phyloP scores from a whole-genome alignment of 73 alveolate genomes.

The Breviolum minutum region DNA sequence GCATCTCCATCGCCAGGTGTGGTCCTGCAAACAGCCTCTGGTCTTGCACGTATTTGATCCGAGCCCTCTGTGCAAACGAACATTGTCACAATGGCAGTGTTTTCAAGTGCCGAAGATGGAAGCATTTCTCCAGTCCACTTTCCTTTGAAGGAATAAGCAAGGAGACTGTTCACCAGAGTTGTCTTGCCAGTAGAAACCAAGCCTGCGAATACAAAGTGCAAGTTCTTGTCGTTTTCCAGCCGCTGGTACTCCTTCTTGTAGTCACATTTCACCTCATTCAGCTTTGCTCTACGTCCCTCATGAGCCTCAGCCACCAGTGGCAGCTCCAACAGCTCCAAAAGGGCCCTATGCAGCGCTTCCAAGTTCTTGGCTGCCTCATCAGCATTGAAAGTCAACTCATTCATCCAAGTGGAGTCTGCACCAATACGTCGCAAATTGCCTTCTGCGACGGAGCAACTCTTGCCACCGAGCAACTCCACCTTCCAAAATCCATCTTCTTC shows the following conservation, averaged over 20 bases:
- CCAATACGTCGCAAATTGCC: neutral
- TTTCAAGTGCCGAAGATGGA: constrained; percentile 17
- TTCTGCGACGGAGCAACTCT: neutral
- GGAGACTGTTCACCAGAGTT: constrained; percentile 23
- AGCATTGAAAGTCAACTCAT: neutral
- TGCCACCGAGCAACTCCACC: neutral
- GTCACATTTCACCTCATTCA: neutral
- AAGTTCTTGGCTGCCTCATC: neutral
- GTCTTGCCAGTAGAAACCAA: constrained; percentile 29
- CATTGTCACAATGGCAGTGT: constrained; percentile 28
- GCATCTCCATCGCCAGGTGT: neutral
- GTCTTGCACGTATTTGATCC: neutral
- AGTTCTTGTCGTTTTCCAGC: neutral
- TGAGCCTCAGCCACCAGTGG: neutral
- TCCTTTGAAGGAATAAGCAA: neutral
- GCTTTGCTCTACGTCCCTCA: neutral
- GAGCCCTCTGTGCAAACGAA: neutral
- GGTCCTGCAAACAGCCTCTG: neutral
- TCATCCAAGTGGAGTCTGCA: neutral
- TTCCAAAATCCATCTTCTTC: neutral
- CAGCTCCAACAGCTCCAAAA: neutral
- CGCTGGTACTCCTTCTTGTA: neutral
- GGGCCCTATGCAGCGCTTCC: neutral
- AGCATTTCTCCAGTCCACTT: constrained; percentile 17
- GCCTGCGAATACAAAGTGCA: constrained; percentile 23